Percentiles rank a stretch among this genome's conserved stretches.
These are phyloP conservation scores for Puccinellia tenuiflora DNA, from an alignment of 176 grass and related monocot species.

Conservation along the genomic window DNA sequence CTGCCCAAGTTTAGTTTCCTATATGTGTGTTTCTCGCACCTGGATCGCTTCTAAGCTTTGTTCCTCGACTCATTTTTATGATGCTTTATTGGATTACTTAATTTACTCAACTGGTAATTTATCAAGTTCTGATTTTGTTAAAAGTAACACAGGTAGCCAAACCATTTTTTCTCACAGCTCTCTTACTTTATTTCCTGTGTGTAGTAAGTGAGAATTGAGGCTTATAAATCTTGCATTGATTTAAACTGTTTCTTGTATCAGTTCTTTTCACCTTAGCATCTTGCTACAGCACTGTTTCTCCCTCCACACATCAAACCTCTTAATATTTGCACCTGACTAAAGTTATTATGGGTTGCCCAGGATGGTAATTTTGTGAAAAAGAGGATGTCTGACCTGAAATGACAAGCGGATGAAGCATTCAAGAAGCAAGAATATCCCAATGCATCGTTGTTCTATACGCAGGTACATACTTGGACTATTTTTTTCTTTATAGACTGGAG, in stretches of 20 bases:
- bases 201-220: background rate
- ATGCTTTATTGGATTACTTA: background rate
- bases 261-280: background rate
- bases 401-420: conserved; percentile 26
- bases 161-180: background rate
- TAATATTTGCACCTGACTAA: background rate
- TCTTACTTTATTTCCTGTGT: background rate
- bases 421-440: conserved; percentile 34
- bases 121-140: background rate
- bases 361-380: background rate
- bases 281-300: background rate
- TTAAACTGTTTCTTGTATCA: background rate
- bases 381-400: conserved; percentile 29
- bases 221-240: background rate
- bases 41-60: background rate
- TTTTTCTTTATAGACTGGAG: background rate
- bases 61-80: background rate
- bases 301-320: background rate
- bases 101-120: background rate
- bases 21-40: background rate
- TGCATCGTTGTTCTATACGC: background rate
- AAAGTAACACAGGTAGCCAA: background rate
- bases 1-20: background rate
- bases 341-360: background rate
- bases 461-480: background rate